Base-by-base conservation (phyloP, 176 grass and related monocot species). In the Triticum urartu region DNA sequence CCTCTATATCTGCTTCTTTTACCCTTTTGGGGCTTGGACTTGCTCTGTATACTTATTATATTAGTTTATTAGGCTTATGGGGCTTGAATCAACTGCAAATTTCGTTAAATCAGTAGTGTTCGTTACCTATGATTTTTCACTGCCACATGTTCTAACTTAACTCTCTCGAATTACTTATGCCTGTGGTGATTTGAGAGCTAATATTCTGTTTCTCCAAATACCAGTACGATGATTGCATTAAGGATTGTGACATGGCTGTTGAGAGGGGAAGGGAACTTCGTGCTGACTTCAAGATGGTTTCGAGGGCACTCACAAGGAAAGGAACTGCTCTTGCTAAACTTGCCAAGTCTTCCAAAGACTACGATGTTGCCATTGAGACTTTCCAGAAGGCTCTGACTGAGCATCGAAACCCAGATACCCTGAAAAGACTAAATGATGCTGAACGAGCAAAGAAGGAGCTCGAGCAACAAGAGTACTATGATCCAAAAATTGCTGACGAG, bases 371-470 rank as follows among this genome's bases (percentile, higher is more conserved):
- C 71, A 99, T 99, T 45, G 97, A 96, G 64, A 88, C 89, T 47
- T 99, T 90, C 85, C 97, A 99, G 64, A 99, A 99, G 87, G 97
- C 97, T 54, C 66, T 99, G 68, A 99, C 97, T 11, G 97, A 99
- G 77, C 97, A 99, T 52, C 84, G 97, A 9, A 99, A 99, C 43
- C 97, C 97, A 66, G 97, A 99, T 20, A 94, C 97, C 8, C 73
- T 99, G 25, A 99, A 99, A 73, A 96, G 68, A 50, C 81, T 96
- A 35, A 94, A 99, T 83, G 97, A 99, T 42, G 94, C 92, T 66
- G 92, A 99, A 87, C 94, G 66, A 82, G 90, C 83, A 28, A 99
- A 96, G 89, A 99, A 96, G 92, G 97, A 99, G 18, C 82, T 99
- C 50, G 97, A 99, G 84, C 97, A 99, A 82, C 90, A 96, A 80